Base-by-base conservation (phyloP, 2,329 filamentous ascomycete species). In the Sporothrix pallida region DNA sequence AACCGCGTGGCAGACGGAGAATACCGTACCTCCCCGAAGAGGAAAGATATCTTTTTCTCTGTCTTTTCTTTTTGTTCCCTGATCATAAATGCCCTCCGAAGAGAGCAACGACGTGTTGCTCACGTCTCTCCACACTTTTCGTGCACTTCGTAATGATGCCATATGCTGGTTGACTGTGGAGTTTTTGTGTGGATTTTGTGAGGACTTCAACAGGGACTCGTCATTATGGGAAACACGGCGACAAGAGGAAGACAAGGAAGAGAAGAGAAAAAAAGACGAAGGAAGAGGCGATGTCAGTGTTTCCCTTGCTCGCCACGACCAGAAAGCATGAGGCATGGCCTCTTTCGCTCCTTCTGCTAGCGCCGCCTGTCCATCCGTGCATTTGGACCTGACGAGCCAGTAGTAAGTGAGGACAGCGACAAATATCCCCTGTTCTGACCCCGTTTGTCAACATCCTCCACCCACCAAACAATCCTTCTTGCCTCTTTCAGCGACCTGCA, bases 221-320 rank as follows among this genome's bases (percentile, higher is more conserved):
- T 37, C 31, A 37, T 37, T 37, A 48, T 20, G 7, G 44, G 17
- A 44, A 44, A 65, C 7, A 15, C n/a, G 52, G 50, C n/a, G 50
- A 26, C 13, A 26, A 58, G 17, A 58, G 56, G 56, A 58, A 37
- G 31, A 37, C 7, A 31, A n/a, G n/a, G n/a, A n/a, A n/a, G n/a
- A n/a, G n/a, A 26, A 58, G 17, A 58, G 56, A 23, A 58, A 37
- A 3, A 37, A 1, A 31, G 58, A 31, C 58, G 26, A 62, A 58
- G 58, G 58, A 62, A 62, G 58, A 62, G 58, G 58, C 58, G 37
- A 63, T 63, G 58, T 44, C 58, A 44, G 31, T 63, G 31, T 42
- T 62, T 31, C 17, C 58, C 58, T n/a, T 63, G 58, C 15, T 42
- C 58, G 7, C 23, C 56, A 44, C 31, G 56, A 5, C 58, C 4